Base-by-base conservation (phyloP, 164 flowering plant species). In the Stephania yunnanensis region DNA sequence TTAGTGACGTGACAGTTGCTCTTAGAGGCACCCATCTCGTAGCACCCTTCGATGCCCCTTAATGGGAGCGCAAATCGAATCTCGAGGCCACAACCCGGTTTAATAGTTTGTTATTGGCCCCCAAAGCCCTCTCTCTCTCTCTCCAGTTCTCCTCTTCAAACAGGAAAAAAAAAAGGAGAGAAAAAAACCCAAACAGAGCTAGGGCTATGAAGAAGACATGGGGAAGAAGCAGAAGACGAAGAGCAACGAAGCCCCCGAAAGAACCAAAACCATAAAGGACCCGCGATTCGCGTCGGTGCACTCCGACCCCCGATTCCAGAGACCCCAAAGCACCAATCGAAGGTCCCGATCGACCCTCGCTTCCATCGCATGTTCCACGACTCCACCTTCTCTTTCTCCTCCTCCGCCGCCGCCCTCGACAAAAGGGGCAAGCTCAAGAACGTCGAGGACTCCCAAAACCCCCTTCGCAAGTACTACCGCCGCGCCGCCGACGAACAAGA, bases 251-350 rank as follows among this genome's bases (percentile, higher is more conserved):
- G 42, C 11, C 12, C 55, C 4, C 12, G 55, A 50, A 50, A 11
- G 65, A 3, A 79, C 29, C 1, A 79, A 81, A 46, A 46, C 85
- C 63, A 87, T 91, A 75, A 78, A 78, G 1, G 98, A 95, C 69
- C 19, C 87, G 19, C 88, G 98, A 20, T 95, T 95, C 80, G 78
- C 90, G 1, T 80, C 87, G 29, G 79, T 87, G 12, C 95, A 88
- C 70, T 78, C 87, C 2, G 97, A 93, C 84, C 99, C 99, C 69
- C 75, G 95, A 73, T 95, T 95, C 78, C 88, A 83, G 85, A 85
- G 81, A 15, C 79, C 84, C 88, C 92, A 36, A 87, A 77, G 85
- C 80, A 84, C 17, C 80, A 84, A 48, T 55, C 85, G 12, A 92
- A 90, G 82, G 91, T 95, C 20, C 64, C 76, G 0, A 85, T 95